These are phyloP conservation scores for Acer negundo DNA, from an alignment of 345 rosid species.

Conservation along the genomic window DNA sequence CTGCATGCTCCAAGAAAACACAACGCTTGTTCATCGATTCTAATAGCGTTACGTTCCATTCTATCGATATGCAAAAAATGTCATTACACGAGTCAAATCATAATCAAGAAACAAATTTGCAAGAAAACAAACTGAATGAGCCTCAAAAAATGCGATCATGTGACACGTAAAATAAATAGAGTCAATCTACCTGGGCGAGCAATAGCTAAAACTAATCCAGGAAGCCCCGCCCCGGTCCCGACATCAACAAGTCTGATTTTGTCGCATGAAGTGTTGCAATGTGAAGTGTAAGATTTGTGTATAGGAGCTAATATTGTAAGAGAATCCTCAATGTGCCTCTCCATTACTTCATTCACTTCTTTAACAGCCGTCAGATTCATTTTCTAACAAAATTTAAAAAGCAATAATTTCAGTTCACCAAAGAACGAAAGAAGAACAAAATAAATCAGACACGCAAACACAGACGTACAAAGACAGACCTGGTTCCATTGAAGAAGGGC, in stretches of 20 bases:
- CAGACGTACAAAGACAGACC: constrained; percentile 36
- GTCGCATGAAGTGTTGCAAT: constrained; percentile 36
- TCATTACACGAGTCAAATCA: not conserved
- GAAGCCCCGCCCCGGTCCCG: constrained; percentile 91
- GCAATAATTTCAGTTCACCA: not conserved
- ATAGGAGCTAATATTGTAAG: constrained; percentile 75
- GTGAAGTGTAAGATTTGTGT: constrained; percentile 38
- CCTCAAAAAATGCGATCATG: not conserved
- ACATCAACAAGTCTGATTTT: constrained; percentile 69
- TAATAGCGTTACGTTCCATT: constrained; percentile 83
- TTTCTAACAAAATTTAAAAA: constrained; percentile 42
- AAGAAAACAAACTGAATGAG: not conserved
- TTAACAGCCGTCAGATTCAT: constrained; percentile 88
- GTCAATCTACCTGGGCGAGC: constrained; percentile 60
- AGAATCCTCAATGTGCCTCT: constrained; percentile 85
- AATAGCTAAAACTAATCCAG: constrained; percentile 83
- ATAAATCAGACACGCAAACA: not conserved
- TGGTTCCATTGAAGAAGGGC: constrained; percentile 85
- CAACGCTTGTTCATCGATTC: constrained; percentile 92
- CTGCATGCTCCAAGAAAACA: constrained; percentile 79
- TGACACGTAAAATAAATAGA: not conserved
- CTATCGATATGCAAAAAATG: constrained; percentile 30
- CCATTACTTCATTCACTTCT: constrained; percentile 69
- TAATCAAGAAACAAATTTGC: not conserved
- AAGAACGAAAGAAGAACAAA: not conserved